Base-by-base conservation (phyloP, 2,329 filamentous ascomycete genomes). In the Herpotrichia juniperi region DNA sequence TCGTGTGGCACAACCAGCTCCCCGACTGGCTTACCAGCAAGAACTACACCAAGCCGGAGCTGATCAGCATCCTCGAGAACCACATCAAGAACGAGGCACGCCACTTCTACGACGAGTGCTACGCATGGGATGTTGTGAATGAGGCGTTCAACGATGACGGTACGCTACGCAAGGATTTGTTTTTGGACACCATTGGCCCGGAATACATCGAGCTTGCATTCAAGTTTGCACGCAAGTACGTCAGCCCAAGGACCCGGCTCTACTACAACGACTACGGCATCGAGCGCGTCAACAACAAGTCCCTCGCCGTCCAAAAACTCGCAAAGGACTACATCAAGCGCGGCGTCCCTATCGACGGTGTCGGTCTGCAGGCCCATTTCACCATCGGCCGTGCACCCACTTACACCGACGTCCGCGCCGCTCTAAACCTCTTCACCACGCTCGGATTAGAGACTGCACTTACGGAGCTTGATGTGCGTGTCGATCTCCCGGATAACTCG, bases 181-280 rank as follows among this genome's bases (percentile, higher is more conserved):
- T 85, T 72, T 79, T 80, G 68, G 68, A 77, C 25, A 78, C 78
- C 26, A 78, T 87, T 16, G 83, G 84, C 19, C 78, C 79, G 10
- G 76, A 78, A 35, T 88, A 82, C 71, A 79, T 88, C 49, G 74
- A 79, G 10, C 75, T 84, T 35, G 82, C 85, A 2, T 87, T 87
- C 74, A 68, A 76, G 21, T 67, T 68, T 19, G 79, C 82, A 1
- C 81, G 83, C 2, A 78, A 79, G 40, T 78, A 78, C 26, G 82
- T 81, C 1, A 81, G 84, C 51, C 80, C 82, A 0, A 65, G 74
- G 19, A 79, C 83, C 21, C 86, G 85, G 73, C 75, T 88, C 26
- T 86, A 84, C 66, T 83, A 83, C 72, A 86, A 86, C 67, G 83
- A 86, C 70, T 88, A 87, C 77, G 85, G 83, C 71, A 82, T 87